Percentiles rank a stretch among this genome's conserved stretches.
Evolutionary conservation across 495 filamentous ascomycete genomes (phyloP).

Genomic region (Lindgomyces ingoldianus): DNA sequence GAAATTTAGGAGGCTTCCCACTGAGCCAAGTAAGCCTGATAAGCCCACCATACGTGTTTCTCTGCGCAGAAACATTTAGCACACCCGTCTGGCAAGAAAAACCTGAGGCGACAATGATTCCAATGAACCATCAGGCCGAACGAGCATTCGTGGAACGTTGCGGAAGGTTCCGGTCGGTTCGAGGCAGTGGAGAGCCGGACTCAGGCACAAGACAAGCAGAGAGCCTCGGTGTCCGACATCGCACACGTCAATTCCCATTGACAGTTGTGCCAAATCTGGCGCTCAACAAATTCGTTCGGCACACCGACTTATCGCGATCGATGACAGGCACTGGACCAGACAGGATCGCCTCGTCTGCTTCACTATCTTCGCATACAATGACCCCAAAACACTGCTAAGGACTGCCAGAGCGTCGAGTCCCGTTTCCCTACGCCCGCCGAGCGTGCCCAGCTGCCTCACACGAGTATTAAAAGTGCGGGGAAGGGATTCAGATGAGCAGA

Average conservation of each 20-base stretch:
- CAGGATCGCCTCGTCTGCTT: too few species aligned
- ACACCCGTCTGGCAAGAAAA: too few species aligned
- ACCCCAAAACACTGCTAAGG: neutral
- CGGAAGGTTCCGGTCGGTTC: neutral
- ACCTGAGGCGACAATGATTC: neutral
- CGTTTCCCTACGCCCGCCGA: neutral
- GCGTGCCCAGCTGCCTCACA: neutral
- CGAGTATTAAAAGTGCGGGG: slow-evolving; percentile 19
- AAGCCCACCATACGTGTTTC: too few species aligned
- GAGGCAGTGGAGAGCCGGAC: slow-evolving; percentile 12
- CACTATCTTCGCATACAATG: neutral
- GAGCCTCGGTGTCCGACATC: slow-evolving; percentile 20
- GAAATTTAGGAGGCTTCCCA: too few species aligned
- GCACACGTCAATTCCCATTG: neutral
- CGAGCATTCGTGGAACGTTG: neutral
- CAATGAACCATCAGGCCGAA: neutral
- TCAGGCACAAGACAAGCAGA: slow-evolving; percentile 11
- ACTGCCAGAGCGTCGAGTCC: neutral
- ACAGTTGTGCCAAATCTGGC: neutral
- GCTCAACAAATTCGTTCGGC: slow-evolving; percentile 1
- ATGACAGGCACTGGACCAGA: too few species aligned
- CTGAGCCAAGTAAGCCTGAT: too few species aligned
- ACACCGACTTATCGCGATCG: slow-evolving; percentile 21
- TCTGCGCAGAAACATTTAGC: too few species aligned
- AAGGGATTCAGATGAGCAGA: neutral